Evolutionary conservation across 257 asterid species (phyloP), one percentile per base, ranked within the genome.

Genomic region (Mentha longifolia): DNA sequence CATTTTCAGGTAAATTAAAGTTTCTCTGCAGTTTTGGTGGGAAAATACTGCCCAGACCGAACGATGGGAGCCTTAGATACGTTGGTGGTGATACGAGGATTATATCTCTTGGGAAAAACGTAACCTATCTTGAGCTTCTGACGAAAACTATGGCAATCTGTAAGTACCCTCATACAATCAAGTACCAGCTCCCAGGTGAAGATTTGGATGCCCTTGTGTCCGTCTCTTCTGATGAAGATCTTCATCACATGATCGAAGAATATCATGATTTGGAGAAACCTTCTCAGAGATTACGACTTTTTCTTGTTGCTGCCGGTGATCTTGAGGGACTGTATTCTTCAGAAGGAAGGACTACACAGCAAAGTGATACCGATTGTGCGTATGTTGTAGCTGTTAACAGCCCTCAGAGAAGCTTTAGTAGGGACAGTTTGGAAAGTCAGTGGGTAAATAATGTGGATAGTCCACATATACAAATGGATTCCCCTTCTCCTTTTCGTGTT

Each of bases 11-110:
- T 25, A 89, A 88, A 64, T 74, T 94, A 59, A 94, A 92, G 65
- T 86, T 91, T 42, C 83, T 94, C 5, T 94, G 99, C 77, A 94
- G 99, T 79, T 89, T 84, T 74, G 96, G 99, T n/a, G 99, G 99
- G 39, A 85, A 75, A 74, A 88, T 91, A 72, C 66, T 89, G 28
- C 98, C 92, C 6, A 83, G 99, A 80, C 96, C 97, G 2, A 91
- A 81, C 17, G 98, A 94, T 47, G 92, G 89, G 61, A 92, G 85
- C 70, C 97, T 91, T 62, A 83, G 99, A 74, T 91, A 91, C 74
- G 90, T 83, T 28, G 99, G 95, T 19, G 99, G 99, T 60, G 97
- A 91, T 70, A 94, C 97, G 1, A 84, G 84, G 76, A 91, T 94
- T 30, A 84, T 91, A 77, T 91, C 97, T 45, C 77, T 89, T 15